phyloP scores from a whole-genome alignment of 257 asterid species.

The Solanum pimpinellifolium region DNA sequence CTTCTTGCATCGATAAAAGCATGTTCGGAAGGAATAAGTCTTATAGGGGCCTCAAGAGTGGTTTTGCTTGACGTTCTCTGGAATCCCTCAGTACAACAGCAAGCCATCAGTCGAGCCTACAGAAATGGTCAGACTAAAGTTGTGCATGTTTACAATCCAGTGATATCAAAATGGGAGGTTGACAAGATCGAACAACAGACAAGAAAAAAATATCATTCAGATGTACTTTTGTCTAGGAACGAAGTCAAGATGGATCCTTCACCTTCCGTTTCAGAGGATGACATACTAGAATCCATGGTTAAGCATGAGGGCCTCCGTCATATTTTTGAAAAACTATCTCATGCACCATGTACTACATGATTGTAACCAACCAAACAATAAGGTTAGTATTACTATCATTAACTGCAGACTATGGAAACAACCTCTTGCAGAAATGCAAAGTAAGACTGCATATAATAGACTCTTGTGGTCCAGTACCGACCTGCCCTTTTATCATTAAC shows the following conservation, averaged over 20 bases:
- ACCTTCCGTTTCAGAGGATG: slow-evolving; percentile 18
- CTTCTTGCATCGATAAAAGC: slow-evolving; percentile 60
- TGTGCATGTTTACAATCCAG: slow-evolving; percentile 56
- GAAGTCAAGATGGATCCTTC: neutral
- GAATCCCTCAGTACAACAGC: slow-evolving; percentile 69
- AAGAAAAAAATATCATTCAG: slow-evolving; percentile 34
- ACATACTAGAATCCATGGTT: slow-evolving; percentile 48
- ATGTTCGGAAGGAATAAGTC: slow-evolving; percentile 64
- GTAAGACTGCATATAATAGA: neutral
- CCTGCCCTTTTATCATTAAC: neutral
- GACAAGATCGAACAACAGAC: slow-evolving; percentile 31
- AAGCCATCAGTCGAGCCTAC: slow-evolving; percentile 73
- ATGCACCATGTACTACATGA: slow-evolving; percentile 17
- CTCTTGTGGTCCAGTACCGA: neutral
- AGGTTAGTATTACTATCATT: neutral
- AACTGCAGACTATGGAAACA: neutral
- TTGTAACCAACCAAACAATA: neutral
- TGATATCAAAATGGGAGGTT: slow-evolving; percentile 37
- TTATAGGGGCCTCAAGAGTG: slow-evolving; percentile 80
- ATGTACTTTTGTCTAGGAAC: slow-evolving; percentile 32
- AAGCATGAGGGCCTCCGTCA: neutral
- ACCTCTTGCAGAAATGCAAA: neutral
- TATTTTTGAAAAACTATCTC: slow-evolving; percentile 34
- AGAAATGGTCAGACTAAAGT: slow-evolving; percentile 60
- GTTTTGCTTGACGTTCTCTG: slow-evolving; percentile 69